A percentile compares a stretch with the other conserved stretches of the same genome.
Evolutionary conservation across 352 stramenopile genomes (phyloP).

Genomic region (Blastocystis sp.): DNA sequence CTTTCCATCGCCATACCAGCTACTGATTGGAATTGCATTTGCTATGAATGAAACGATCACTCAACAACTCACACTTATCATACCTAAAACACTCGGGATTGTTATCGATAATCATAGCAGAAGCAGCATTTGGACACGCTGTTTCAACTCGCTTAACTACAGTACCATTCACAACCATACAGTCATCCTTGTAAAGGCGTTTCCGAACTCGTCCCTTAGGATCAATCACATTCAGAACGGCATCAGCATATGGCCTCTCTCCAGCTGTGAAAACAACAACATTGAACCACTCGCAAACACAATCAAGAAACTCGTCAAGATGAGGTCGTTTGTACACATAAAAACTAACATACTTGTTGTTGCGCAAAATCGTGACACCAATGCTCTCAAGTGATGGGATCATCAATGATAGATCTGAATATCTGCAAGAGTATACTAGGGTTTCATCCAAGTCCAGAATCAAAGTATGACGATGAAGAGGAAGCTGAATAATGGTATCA

Average conservation of each 20-base stretch:
- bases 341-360: constrained; percentile 61
- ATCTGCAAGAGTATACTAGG: constrained; percentile 49
- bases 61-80: neutral
- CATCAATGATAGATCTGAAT: constrained; percentile 42
- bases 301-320: constrained; percentile 36
- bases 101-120: constrained; percentile 53
- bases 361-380: constrained; percentile 49
- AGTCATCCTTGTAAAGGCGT: constrained; percentile 42
- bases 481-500: neutral
- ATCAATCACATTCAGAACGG: constrained; percentile 62
- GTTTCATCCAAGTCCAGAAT: constrained; percentile 65
- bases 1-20: constrained; percentile 53
- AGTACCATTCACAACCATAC: neutral
- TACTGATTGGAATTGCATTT: constrained; percentile 50
- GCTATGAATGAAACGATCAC: neutral
- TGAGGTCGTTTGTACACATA: constrained; percentile 61
- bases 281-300: constrained; percentile 47
- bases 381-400: constrained; percentile 54
- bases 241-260: constrained; percentile 57
- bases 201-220: neutral
- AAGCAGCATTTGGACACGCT: neutral
- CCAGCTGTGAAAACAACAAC: constrained; percentile 46
- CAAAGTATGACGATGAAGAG: constrained; percentile 20
- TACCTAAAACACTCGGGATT: constrained; percentile 54
- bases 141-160: constrained; percentile 39